Conservation (phyloP, 495 filamentous ascomycete genomes). For the Recurvomyces mirabilis region DNA sequence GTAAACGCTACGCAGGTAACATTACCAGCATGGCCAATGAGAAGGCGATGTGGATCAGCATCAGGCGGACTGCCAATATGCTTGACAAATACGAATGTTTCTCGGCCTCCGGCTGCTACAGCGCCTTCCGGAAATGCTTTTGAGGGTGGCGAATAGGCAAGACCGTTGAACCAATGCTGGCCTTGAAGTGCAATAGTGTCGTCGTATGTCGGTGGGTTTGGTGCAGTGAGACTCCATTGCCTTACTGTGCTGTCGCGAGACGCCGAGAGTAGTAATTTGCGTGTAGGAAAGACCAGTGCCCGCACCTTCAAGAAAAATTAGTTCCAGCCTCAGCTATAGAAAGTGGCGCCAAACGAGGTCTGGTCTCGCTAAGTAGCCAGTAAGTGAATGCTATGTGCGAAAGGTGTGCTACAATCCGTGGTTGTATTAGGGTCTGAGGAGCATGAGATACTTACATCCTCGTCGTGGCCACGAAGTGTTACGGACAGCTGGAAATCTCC, state of each 20-base stretch:
- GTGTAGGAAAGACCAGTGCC: constrained; percentile 65
- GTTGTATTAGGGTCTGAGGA: too few relatives aligned
- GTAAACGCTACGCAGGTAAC: constrained; percentile 76
- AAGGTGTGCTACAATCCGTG: too few relatives aligned
- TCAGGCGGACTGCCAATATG: constrained; percentile 50
- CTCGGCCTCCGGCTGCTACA: constrained; percentile 75
- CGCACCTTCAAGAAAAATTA: too few relatives aligned
- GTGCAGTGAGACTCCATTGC: constrained; percentile 61
- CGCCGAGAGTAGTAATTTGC: constrained; percentile 65
- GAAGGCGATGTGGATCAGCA: constrained; percentile 71
- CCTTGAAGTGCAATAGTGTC: constrained; percentile 63
- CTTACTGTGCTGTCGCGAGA: constrained; percentile 87
- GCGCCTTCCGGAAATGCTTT: constrained; percentile 63
- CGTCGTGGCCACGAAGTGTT: too few relatives aligned
- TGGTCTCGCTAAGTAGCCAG: too few relatives aligned
- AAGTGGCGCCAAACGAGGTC: too few relatives aligned
- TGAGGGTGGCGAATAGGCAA: constrained; percentile 68
- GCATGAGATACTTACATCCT: too few relatives aligned
- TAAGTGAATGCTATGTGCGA: background rate
- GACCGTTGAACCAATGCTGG: constrained; percentile 69
- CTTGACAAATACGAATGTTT: constrained; percentile 85
- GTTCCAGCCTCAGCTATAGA: too few relatives aligned
- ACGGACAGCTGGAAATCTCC: too few relatives aligned
- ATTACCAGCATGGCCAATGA: constrained; percentile 78
- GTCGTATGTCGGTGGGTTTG: constrained; percentile 61